phyloP scores from a whole-genome alignment of 352 stramenopile species.

The Pythium vanterpoolii region DNA sequence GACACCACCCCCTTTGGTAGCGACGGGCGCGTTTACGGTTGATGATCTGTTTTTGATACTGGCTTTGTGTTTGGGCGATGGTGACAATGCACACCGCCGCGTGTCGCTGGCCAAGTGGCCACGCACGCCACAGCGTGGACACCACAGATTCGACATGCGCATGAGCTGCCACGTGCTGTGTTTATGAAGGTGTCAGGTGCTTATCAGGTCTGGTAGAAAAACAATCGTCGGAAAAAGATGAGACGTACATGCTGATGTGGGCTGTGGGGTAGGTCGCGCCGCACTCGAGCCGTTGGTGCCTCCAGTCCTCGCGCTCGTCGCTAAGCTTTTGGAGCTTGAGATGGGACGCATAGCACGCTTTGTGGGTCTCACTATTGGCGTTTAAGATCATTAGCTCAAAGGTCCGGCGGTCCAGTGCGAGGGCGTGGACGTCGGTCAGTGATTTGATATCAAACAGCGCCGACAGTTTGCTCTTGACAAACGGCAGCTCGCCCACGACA shows the following conservation, averaged over 20 bases:
- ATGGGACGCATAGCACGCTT: slow-evolving; percentile 34
- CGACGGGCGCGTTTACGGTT: slow-evolving; percentile 9
- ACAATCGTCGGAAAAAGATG: not conserved
- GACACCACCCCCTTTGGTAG: not conserved
- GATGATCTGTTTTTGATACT: not conserved
- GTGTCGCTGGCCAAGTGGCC: slow-evolving; percentile 52
- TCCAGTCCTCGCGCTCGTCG: slow-evolving; percentile 64
- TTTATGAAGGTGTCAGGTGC: not conserved
- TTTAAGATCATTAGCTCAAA: slow-evolving; percentile 58
- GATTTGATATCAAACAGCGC: slow-evolving; percentile 67
- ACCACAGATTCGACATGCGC: slow-evolving; percentile 67
- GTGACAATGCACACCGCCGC: slow-evolving; percentile 34
- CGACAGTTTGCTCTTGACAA: slow-evolving; percentile 46
- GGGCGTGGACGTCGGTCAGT: slow-evolving; percentile 54
- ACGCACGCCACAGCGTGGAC: slow-evolving; percentile 49
- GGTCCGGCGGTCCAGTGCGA: slow-evolving; percentile 57
- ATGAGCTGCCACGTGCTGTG: slow-evolving; percentile 70
- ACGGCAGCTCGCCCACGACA: slow-evolving; percentile 56
- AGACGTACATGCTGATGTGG: slow-evolving; percentile 67
- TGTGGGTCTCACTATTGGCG: slow-evolving; percentile 40
- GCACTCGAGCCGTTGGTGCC: slow-evolving; percentile 67
- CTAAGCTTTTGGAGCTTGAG: slow-evolving; percentile 46
- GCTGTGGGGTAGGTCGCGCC: slow-evolving; percentile 62
- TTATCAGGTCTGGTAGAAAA: too few relatives aligned
- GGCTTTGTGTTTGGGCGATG: slow-evolving; percentile 10